phyloP scores from a whole-genome alignment of 2,329 filamentous ascomycete genomes.

The Calonectria crousiana region DNA sequence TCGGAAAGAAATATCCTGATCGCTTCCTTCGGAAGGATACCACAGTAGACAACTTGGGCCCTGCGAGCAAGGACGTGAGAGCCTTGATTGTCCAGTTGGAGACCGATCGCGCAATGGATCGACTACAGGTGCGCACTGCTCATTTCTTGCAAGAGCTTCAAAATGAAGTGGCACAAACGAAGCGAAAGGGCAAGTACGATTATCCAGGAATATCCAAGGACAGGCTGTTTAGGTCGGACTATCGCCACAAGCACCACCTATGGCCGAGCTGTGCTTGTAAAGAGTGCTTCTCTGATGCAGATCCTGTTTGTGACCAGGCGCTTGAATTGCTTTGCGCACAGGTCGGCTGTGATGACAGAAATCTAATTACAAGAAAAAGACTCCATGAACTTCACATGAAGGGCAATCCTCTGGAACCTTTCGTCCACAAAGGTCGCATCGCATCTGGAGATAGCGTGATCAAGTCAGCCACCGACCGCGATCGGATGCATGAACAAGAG shows the following conservation, averaged over 20 bases:
- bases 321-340: background rate
- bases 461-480: background rate
- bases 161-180: background rate
- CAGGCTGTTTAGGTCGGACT: slow-evolving; percentile 45
- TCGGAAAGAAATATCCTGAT: slow-evolving; percentile 40
- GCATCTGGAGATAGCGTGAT: background rate
- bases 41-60: slow-evolving; percentile 39
- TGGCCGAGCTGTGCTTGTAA: background rate
- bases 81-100: slow-evolving; percentile 40
- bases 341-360: background rate
- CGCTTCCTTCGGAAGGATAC: slow-evolving; percentile 44
- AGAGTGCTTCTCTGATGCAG: background rate
- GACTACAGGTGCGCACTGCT: background rate
- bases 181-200: slow-evolving; percentile 23
- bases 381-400: background rate
- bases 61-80: slow-evolving; percentile 39
- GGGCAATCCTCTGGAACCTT: background rate
- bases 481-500: background rate
- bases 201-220: slow-evolving; percentile 46
- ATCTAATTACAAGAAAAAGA: background rate
- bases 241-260: slow-evolving; percentile 48
- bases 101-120: slow-evolving; percentile 21
- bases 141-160: background rate
- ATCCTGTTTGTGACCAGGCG: background rate
- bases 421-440: background rate